Evolutionary conservation across 345 rosid genomes (phyloP), one percentile per base, ranked within the genome.

Genomic region (Jatropha curcas): DNA sequence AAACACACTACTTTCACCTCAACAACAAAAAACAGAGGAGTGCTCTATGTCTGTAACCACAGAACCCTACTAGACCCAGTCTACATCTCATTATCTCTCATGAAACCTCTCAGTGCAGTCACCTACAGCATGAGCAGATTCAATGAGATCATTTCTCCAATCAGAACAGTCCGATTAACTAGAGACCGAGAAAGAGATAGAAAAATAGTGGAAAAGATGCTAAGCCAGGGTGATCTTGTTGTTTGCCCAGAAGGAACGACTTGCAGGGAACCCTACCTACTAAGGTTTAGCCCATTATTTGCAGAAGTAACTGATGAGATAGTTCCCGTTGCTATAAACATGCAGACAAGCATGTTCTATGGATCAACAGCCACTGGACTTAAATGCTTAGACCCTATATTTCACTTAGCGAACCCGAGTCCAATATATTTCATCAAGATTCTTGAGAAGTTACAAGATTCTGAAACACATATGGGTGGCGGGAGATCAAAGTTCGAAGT

Each of bases 211-310:
- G 76, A 75, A 55, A 78, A 39, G 50, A 64, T 92, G 12, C 77
- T 88, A 30, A 77, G 69, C 19, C 82, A 84, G 73, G 97, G 93
- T 27, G 91, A 90, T 73, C 79, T 90, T 1, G 96, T 90, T 8
- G 89, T 90, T 63, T 92, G 92, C 59, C 96, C 97, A 0, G 97
- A 92, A 84, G 96, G 97, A 46, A 90, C 97, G 65, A 92, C 97
- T 11, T 90, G 97, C 60, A 80, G 97, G 67, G 93, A 92, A 63
- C 93, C 96, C 17, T 81, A 80, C 76, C 83, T 92, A 39, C 86
- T 92, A 14, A 75, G 97, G 57, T 92, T 90, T 77, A 92, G 97
- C 74, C 96, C 96, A 12, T 70, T 92, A 75, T 92, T 92, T 61
- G 73, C 89, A 0, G 96, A 92, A 71, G 61, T 88, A 59, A 81